Conservation (phyloP, 1,139 yeast genomes). For the Scheffersomyces stambukii region DNA sequence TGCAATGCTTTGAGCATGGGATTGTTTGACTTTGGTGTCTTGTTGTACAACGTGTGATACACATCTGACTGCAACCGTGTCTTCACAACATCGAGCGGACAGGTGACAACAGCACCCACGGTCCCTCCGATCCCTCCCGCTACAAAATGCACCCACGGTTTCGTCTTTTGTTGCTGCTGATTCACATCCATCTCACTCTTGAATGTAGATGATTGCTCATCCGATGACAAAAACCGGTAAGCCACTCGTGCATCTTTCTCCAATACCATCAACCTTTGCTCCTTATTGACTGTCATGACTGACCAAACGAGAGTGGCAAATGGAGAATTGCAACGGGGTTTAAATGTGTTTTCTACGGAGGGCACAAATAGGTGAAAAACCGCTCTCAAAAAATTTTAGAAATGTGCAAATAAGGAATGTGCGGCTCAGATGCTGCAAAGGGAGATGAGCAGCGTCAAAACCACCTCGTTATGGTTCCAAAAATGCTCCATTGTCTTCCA, state of each 20-base stretch:
- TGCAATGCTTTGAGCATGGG: slow-evolving; percentile 45
- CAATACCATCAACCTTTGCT: slow-evolving; percentile 26
- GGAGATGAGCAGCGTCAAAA: no score
- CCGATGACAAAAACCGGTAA: slow-evolving; percentile 61
- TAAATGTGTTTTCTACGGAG: no score
- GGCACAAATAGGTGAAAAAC: no score
- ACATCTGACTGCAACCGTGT: slow-evolving; percentile 92
- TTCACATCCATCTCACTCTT: slow-evolving; percentile 28
- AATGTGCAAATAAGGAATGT: no score
- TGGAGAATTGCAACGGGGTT: no score
- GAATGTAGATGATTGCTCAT: slow-evolving; percentile 55
- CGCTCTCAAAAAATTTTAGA: no score
- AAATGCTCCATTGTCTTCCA: no score
- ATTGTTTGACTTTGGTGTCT: slow-evolving; percentile 38
- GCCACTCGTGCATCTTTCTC: slow-evolving; percentile 58
- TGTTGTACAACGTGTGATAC: slow-evolving; percentile 40
- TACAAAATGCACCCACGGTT: slow-evolving; percentile 95
- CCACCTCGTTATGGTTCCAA: no score
- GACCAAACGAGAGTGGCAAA: no score
- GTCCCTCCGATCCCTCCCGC: slow-evolving; percentile 99
- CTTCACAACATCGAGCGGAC: slow-evolving; percentile 95
- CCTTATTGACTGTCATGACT: no score
- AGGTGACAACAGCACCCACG: slow-evolving; percentile 92
- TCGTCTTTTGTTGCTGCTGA: slow-evolving; percentile 26
- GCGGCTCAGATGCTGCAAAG: no score